Evolutionary conservation across 2,329 filamentous ascomycete genomes (phyloP).

Genomic region (Colletotrichum shisoi): DNA sequence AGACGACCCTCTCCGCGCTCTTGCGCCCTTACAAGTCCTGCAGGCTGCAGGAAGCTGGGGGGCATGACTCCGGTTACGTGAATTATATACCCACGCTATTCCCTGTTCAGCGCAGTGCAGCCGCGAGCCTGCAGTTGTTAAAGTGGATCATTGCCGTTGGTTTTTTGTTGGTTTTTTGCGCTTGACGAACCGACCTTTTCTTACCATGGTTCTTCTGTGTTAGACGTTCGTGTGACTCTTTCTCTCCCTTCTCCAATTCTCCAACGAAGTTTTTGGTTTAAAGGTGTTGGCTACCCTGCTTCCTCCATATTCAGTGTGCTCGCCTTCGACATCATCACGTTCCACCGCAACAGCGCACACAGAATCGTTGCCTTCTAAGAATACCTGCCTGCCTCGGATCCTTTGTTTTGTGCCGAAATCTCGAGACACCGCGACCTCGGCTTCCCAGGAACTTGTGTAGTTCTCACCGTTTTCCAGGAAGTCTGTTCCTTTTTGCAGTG

Average conservation of each 20-base stretch:
- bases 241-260: constrained; percentile 13
- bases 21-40: constrained; percentile 18
- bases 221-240: constrained; percentile 36
- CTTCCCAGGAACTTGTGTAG: neutral
- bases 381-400: constrained; percentile 1
- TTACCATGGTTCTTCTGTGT: neutral
- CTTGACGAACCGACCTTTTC: constrained; percentile 32
- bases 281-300: constrained; percentile 16
- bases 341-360: neutral
- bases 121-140: constrained; percentile 35
- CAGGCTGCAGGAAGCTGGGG: constrained; percentile 33
- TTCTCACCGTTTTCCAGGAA: neutral
- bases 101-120: constrained; percentile 34
- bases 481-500: neutral
- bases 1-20: constrained; percentile 3
- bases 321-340: neutral
- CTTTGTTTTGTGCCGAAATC: neutral
- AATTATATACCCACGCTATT: constrained; percentile 31
- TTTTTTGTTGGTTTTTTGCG: constrained; percentile 24
- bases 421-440: neutral
- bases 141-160: constrained; percentile 33
- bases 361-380: constrained; percentile 1
- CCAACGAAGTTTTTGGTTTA: constrained; percentile 27
- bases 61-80: constrained; percentile 33
- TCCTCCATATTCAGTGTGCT: neutral